Conservation (phyloP, 2,329 filamentous ascomycete genomes). For the Ophiostoma pallidulum region DNA sequence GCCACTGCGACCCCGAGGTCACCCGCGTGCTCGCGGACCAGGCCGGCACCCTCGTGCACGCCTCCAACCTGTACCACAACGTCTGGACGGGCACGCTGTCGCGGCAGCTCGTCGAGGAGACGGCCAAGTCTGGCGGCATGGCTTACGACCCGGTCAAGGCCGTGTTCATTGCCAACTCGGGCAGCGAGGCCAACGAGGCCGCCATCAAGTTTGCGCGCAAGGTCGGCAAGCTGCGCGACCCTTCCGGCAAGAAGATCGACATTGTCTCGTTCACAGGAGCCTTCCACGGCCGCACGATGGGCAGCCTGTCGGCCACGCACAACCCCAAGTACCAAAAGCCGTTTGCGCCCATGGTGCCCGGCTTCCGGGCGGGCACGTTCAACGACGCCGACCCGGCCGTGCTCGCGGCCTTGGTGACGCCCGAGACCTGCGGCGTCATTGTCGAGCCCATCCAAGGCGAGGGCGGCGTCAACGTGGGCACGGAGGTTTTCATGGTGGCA, state of each 20-base stretch:
- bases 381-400: conserved; percentile 73
- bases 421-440: conserved; percentile 85
- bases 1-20: conserved; percentile 79
- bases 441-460: conserved; percentile 97
- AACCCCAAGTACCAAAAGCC: conserved; percentile 97
- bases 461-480: conserved; percentile 80
- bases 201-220: conserved; percentile 96
- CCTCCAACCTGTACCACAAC: conserved; percentile 96
- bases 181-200: conserved; percentile 93
- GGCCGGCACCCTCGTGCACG: conserved; percentile 73
- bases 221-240: conserved; percentile 66
- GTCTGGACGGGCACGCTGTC: conserved; percentile 88
- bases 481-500: conserved; percentile 70
- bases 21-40: conserved; percentile 55
- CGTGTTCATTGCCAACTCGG: conserved; percentile 93
- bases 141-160: conserved; percentile 48
- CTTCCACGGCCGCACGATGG: conserved; percentile 97
- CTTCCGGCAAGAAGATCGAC: conserved; percentile 65
- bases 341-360: conserved; percentile 90
- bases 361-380: conserved; percentile 77
- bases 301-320: conserved; percentile 85
- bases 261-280: conserved; percentile 84
- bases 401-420: conserved; percentile 65
- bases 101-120: conserved; percentile 74
- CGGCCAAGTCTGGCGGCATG: conserved; percentile 71